Evolutionary conservation across 2,329 filamentous ascomycete genomes (phyloP).

Genomic region (Aspergillus fructus): DNA sequence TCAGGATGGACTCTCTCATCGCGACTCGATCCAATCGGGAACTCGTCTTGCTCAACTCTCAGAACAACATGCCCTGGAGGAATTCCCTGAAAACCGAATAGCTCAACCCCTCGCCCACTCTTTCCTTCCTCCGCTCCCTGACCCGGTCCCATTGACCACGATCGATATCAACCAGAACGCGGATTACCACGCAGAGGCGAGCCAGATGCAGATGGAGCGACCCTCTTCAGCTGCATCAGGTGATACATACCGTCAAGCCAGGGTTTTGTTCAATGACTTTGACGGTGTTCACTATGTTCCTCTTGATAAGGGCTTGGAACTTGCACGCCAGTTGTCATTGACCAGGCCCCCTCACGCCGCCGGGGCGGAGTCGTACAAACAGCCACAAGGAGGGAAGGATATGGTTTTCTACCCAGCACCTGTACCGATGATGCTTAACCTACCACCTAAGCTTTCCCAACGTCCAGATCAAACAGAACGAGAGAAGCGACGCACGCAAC

Average conservation of each 20-base stretch:
- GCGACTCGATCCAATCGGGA: conserved; percentile 43
- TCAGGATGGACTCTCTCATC: conserved; percentile 39
- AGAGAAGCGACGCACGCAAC: conserved; percentile 71
- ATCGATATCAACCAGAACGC: conserved; percentile 16
- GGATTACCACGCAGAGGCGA: conserved; percentile 17
- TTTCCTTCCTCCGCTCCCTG: conserved; percentile 17
- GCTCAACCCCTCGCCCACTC: conserved; percentile 18
- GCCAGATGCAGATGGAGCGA: conserved; percentile 26
- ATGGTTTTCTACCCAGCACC: conserved; percentile 97
- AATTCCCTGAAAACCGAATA: conserved; percentile 13
- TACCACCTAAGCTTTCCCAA: conserved; percentile 83
- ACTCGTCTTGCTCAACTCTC: conserved; percentile 41
- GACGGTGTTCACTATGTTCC: conserved; percentile 50
- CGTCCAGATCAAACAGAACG: conserved; percentile 61
- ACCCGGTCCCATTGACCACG: conserved; percentile 5
- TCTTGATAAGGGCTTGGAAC: conserved; percentile 23
- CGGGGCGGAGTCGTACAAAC: conserved; percentile 37
- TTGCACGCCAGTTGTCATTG: conserved; percentile 37
- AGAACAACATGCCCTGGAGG: conserved; percentile 42
- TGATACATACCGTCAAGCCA: conserved; percentile 48
- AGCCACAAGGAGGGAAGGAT: conserved; percentile 61
- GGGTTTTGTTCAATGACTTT: conserved; percentile 48
- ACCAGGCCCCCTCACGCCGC: conserved; percentile 41
- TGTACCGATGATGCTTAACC: conserved; percentile 87
- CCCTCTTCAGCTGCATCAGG: conserved; percentile 43